Percentiles rank a stretch among this genome's conserved stretches.
Evolutionary conservation across 805 yeast genomes (phyloP).

Genomic region (Hanseniaspora guilliermondii): DNA sequence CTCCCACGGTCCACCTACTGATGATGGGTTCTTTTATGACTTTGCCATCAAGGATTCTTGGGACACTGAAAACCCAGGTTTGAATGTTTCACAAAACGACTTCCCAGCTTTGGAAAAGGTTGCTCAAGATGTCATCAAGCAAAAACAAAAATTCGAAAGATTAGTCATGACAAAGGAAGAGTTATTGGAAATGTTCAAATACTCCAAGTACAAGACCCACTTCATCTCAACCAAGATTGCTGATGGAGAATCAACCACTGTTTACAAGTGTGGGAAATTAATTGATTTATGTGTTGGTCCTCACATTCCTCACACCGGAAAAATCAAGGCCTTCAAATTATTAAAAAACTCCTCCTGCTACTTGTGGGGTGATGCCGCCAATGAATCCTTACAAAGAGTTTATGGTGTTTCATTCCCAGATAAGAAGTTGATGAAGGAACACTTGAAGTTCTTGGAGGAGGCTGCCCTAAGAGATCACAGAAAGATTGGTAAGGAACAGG

Average conservation of each 20-base stretch:
- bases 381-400: conserved; percentile 92
- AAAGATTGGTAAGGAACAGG: conserved; percentile 92
- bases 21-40: conserved; percentile 95
- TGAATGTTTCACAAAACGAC: conserved; percentile 68
- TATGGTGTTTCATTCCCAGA: conserved; percentile 99
- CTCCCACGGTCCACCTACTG: conserved; percentile 91
- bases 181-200: conserved; percentile 79
- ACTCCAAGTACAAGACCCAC: conserved; percentile 90
- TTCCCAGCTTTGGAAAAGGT: conserved; percentile 74
- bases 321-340: conserved; percentile 85
- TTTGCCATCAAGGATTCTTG: conserved; percentile 50
- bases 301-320: conserved; percentile 94
- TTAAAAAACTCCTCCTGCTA: conserved; percentile 93
- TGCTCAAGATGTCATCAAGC: conserved; percentile 81
- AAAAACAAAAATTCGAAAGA: conserved; percentile 90
- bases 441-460: conserved; percentile 85
- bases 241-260: conserved; percentile 91
- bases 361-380: conserved; percentile 82
- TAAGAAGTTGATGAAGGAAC: conserved; percentile 89
- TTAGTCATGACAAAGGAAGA: conserved; percentile 85
- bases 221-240: conserved; percentile 81
- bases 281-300: conserved; percentile 97
- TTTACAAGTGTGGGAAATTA: conserved; percentile 93
- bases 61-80: conserved; percentile 47
- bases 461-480: conserved; percentile 95